Conservation (phyloP, 768 basidiomycete species). For the Auricularia sp. region DNA sequence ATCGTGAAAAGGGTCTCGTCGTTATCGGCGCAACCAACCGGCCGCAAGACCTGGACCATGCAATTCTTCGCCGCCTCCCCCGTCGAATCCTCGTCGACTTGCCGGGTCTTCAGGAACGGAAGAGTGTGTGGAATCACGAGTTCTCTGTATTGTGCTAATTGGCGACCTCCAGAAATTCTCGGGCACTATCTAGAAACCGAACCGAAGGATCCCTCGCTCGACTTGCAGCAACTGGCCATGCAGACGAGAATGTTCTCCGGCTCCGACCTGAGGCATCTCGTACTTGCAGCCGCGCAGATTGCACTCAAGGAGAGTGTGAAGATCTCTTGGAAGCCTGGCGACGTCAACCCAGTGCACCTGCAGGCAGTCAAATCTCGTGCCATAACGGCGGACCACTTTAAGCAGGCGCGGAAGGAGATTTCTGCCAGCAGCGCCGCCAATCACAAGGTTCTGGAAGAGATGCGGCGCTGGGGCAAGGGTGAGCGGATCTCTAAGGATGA, state of each 20-base stretch:
- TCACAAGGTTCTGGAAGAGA: not conserved
- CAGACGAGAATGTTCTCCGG: constrained; percentile 25
- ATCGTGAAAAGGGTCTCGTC: constrained; percentile 22
- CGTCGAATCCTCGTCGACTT: constrained; percentile 28
- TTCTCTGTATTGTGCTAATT: not conserved
- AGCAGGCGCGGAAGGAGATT: constrained; percentile 25
- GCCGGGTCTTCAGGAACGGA: constrained; percentile 22
- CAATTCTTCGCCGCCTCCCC: constrained; percentile 28
- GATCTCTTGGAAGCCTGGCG: constrained; percentile 20
- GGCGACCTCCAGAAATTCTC: constrained; percentile 20
- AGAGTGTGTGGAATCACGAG: constrained; percentile 13
- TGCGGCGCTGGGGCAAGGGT: not conserved
- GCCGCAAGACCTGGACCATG: constrained; percentile 21
- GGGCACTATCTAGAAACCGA: constrained; percentile 24
- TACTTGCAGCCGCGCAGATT: constrained; percentile 28
- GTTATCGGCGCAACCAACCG: constrained; percentile 24
- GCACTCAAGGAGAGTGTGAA: constrained; percentile 26
- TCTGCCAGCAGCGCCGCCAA: constrained; percentile 11
- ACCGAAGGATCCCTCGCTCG: constrained; percentile 13
- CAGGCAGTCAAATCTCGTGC: not conserved
- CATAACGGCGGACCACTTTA: constrained; percentile 18
- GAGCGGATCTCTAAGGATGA: too few relatives aligned
- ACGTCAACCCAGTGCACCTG: not conserved
- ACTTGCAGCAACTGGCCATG: constrained; percentile 13
- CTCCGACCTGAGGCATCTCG: constrained; percentile 30